Percentiles rank a stretch among this genome's conserved stretches.
Evolutionary conservation across 129 eudicot genomes (phyloP).

Genomic region (Flaveria brownii): DNA sequence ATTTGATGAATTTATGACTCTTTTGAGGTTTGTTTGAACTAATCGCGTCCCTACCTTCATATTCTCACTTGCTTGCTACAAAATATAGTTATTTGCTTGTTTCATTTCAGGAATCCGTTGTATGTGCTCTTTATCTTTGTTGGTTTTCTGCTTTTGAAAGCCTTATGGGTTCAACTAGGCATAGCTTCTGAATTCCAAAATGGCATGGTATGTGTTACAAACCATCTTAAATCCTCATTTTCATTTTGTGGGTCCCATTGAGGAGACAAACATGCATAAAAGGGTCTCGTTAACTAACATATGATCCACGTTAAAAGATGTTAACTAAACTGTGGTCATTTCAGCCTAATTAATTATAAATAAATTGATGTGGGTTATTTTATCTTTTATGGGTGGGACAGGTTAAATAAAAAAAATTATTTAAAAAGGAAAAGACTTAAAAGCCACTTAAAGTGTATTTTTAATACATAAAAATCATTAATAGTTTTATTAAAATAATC

Average conservation of each 20-base stretch:
- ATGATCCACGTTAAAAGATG: not conserved
- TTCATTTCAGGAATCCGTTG: slow-evolving; percentile 69
- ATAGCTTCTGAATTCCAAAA: slow-evolving; percentile 47
- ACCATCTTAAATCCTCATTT: not conserved
- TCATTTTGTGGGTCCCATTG: not conserved
- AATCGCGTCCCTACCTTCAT: not conserved
- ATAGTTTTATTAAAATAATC: not conserved
- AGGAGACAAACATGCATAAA: not conserved
- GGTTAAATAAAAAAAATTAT: not conserved
- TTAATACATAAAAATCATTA: not conserved
- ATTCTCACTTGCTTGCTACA: slow-evolving; percentile 13
- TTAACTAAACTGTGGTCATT: not conserved
- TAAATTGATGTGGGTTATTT: not conserved
- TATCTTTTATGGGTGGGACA: not conserved
- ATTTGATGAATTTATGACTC: slow-evolving; percentile 78
- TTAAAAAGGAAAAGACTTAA: not conserved
- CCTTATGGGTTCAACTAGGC: slow-evolving; percentile 76
- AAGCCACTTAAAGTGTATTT: not conserved
- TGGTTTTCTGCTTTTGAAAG: slow-evolving; percentile 57
- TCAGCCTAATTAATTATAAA: not conserved
- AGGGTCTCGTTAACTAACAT: not conserved
- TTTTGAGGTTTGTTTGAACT: slow-evolving; percentile 52
- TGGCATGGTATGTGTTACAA: slow-evolving; percentile 63
- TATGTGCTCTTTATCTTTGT: slow-evolving; percentile 62
- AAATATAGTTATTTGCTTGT: slow-evolving; percentile 11